phyloP scores from a whole-genome alignment of 2,329 filamentous ascomycete species.

The Penicillium sp. region DNA sequence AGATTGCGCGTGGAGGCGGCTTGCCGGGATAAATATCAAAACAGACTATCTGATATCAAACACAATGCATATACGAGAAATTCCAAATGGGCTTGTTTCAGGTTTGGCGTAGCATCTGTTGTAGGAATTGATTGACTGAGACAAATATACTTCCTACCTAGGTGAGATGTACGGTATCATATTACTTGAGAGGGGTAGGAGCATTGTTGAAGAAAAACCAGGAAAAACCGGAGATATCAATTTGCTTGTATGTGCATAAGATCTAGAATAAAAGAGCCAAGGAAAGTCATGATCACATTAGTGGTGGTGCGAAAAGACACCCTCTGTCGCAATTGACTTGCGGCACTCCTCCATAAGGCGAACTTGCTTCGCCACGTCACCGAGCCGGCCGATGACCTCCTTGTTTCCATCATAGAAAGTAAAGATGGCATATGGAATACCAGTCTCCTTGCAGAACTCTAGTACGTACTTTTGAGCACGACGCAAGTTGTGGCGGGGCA shows the following conservation, averaged over 20 bases:
- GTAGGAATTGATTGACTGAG: neutral
- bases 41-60: neutral
- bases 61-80: neutral
- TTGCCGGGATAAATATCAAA: constrained; percentile 28
- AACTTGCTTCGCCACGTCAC: constrained; percentile 78
- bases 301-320: constrained; percentile 36
- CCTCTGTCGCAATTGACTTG: constrained; percentile 41
- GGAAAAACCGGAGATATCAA: neutral
- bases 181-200: too few relatives aligned
- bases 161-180: neutral
- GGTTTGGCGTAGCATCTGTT: neutral
- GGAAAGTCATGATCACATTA: constrained; percentile 5
- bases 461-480: constrained; percentile 72
- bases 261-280: neutral
- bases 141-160: neutral
- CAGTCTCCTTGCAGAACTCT: constrained; percentile 79
- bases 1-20: constrained; percentile 60
- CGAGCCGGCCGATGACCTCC: constrained; percentile 73
- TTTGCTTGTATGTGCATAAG: neutral
- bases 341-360: constrained; percentile 76
- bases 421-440: constrained; percentile 81
- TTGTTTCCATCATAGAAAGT: constrained; percentile 83
- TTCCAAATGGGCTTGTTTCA: neutral
- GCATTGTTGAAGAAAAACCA: neutral
- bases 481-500: constrained; percentile 82